Evolutionary conservation across 352 stramenopile species (phyloP).

Genomic region (Pythium sp.): DNA sequence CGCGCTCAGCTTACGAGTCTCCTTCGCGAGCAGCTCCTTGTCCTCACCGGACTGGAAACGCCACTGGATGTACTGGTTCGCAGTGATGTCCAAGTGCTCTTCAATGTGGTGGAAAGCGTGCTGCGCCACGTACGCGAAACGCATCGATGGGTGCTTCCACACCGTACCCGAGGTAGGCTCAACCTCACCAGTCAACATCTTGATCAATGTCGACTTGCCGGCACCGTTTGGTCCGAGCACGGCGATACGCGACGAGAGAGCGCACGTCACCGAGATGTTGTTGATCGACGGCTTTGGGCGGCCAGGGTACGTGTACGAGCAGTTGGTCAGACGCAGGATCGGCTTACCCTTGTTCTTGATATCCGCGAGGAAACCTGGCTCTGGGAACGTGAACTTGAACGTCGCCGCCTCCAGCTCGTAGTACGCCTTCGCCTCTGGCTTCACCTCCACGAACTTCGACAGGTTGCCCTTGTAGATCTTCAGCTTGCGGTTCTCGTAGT

Average conservation of each 20-base stretch:
- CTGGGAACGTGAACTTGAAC: conserved; percentile 86
- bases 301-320: conserved; percentile 83
- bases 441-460: conserved; percentile 80
- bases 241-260: conserved; percentile 78
- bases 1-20: conserved; percentile 86
- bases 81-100: conserved; percentile 93
- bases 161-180: conserved; percentile 67
- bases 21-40: conserved; percentile 90
- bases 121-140: conserved; percentile 96
- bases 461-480: conserved; percentile 89
- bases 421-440: conserved; percentile 88
- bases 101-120: conserved; percentile 98
- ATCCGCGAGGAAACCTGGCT: conserved; percentile 85
- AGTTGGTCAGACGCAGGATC: conserved; percentile 88
- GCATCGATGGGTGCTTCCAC: conserved; percentile 87
- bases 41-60: conserved; percentile 92
- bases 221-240: conserved; percentile 90
- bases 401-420: conserved; percentile 84
- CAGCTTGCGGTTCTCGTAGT: conserved; percentile 94
- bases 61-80: conserved; percentile 98
- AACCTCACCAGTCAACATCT: conserved; percentile 89
- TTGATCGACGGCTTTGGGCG: conserved; percentile 78
- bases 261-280: conserved; percentile 77
- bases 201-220: conserved; percentile 96
- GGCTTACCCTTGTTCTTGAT: conserved; percentile 91